Evolutionary conservation across 2,329 filamentous ascomycete genomes (phyloP), one percentile per base, ranked within the genome.

Genomic region (Cladorrhinum sp.): DNA sequence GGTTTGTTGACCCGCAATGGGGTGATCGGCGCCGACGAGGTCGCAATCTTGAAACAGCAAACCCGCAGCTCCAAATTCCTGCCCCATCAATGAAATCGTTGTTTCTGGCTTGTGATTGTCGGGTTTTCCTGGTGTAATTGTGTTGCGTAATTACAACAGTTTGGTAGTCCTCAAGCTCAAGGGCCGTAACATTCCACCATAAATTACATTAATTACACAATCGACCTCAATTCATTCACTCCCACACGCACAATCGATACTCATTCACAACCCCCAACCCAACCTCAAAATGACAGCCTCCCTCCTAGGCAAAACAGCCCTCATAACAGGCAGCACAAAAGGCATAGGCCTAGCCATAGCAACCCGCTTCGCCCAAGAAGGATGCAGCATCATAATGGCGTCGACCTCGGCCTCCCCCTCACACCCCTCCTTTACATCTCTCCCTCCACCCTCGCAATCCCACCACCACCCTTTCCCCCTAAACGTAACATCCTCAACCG

Each of bases 341-440:
- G 85, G 87, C 57, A 91, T 92, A 66, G 90, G 90, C 50, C 77
- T 80, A 48, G 83, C 85, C 56, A 88, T 92, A 58, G 88, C 89
- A 9, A 73, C 77, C 39, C 79, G 82, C n/a, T 89, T 92, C 69
- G 84, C 88, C 20, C 70, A 72, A 57, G 80, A 86, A 61, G 88
- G 65, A 39, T 62, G 66, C 48, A 58, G n/a, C 24, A 59, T 68
- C 1, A 81, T 86, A 16, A 78, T 92, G 1, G 57, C 9, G 78
- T 90, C 20, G 86, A 86, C 50, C 82, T 88, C 63, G 79, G 3
- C 24, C 18, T 55, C 53, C 16, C 39, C 33, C 9, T 55, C 21
- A 9, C 21, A 12, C 28, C 51, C 28, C 21, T 36, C 33, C 12
- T 36, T 54, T 10, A 24, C 18, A 5, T 21, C 23, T 10, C 7